Conservation (phyloP, 495 filamentous ascomycete genomes). For the Penicillium alfredii region DNA sequence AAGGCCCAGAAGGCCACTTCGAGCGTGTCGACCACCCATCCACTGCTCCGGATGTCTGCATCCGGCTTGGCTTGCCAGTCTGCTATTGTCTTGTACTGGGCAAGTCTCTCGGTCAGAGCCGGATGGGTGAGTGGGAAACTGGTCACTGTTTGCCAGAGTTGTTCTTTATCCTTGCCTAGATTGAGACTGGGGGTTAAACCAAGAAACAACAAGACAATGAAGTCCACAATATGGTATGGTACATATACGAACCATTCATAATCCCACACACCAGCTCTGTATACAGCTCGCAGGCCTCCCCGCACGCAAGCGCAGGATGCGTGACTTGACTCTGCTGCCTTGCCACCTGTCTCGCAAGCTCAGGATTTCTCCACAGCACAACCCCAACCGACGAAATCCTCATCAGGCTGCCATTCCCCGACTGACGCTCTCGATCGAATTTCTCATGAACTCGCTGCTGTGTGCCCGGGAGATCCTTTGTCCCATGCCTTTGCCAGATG, state of each 20-base stretch:
- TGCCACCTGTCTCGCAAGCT: constrained; percentile 22
- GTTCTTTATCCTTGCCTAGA: constrained; percentile 18
- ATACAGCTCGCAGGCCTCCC: constrained; percentile 39
- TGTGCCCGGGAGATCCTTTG: constrained; percentile 3
- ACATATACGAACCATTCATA: constrained; percentile 18
- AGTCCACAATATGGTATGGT: neutral
- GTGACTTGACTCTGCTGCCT: constrained; percentile 26
- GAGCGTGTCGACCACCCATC: constrained; percentile 44
- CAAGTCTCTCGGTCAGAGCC: constrained; percentile 17
- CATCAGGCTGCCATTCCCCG: constrained; percentile 46
- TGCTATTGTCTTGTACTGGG: constrained; percentile 8
- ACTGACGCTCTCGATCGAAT: constrained; percentile 13
- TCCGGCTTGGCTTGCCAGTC: constrained; percentile 15
- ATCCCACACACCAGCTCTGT: constrained; percentile 22
- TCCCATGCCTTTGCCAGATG: constrained; percentile 22
- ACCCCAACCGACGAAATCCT: constrained; percentile 36
- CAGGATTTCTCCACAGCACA: constrained; percentile 17
- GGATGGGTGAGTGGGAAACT: constrained; percentile 18
- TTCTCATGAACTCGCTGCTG: constrained; percentile 6
- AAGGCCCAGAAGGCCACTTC: constrained; percentile 45
- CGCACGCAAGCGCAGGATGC: constrained; percentile 36
- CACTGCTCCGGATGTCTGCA: constrained; percentile 27
- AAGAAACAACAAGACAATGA: neutral
- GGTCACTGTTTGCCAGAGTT: constrained; percentile 9
- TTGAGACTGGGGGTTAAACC: too few relatives aligned